A percentile compares a stretch with the other conserved stretches of the same genome.
Evolutionary conservation across 345 rosid species (phyloP).

Genomic region (Lagerstroemia speciosa): DNA sequence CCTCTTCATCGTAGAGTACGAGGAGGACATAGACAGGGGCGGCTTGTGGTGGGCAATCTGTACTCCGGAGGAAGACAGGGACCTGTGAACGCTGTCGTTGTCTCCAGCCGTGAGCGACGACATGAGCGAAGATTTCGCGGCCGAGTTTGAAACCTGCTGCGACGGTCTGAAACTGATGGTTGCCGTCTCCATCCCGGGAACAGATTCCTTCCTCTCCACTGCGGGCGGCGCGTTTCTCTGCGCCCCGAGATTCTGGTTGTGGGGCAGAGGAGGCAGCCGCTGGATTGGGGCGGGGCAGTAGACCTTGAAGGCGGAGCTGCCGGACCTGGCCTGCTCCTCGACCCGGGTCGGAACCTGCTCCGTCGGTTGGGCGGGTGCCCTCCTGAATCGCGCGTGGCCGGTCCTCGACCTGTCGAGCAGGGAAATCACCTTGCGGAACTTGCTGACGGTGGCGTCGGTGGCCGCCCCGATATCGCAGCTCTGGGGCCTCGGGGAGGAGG

Average conservation of each 20-base stretch:
- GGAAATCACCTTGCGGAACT: conserved; percentile 65
- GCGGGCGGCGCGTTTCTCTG: conserved; percentile 11
- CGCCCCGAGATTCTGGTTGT: conserved; percentile 20
- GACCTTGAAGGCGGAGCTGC: conserved; percentile 42
- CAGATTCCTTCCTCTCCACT: conserved; percentile 31
- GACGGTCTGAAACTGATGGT: conserved; percentile 49
- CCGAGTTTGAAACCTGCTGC: conserved; percentile 34
- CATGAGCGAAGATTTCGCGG: conserved; percentile 39
- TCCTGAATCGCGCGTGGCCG: conserved; percentile 84
- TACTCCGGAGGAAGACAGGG: conserved; percentile 44
- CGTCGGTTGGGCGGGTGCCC: conserved; percentile 28
- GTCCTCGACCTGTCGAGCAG: conserved; percentile 62
- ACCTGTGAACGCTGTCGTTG: conserved; percentile 41
- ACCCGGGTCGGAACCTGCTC: conserved; percentile 12
- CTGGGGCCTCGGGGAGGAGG: conserved; percentile 10
- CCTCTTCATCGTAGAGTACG: conserved; percentile 51
- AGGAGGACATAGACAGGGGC: conserved; percentile 28
- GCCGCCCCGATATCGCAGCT: conserved; percentile 33
- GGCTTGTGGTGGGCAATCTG: conserved; percentile 59
- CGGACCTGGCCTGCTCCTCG: conserved; percentile 6
- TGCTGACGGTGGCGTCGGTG: conserved; percentile 61
- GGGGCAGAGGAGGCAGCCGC: conserved; percentile 69
- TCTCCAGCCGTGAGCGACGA: conserved; percentile 76
- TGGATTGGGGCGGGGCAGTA: conserved; percentile 64
- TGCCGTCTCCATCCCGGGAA: conserved; percentile 11